Conservation (phyloP, 257 asterid genomes). For the Nyctanthes arbortristis region DNA sequence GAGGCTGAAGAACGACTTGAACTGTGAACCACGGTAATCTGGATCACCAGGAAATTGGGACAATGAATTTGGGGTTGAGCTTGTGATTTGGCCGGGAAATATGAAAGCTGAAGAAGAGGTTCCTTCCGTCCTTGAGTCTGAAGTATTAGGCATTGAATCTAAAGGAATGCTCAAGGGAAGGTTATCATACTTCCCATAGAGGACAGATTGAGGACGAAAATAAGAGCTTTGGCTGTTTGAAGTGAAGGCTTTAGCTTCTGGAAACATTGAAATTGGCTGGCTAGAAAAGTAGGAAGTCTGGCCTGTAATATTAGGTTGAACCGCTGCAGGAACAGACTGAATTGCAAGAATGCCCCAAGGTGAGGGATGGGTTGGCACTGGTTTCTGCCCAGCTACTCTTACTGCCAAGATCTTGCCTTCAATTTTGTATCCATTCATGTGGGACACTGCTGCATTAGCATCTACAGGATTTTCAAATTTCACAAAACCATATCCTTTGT, state of each 20-base stretch:
- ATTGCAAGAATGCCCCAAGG: conserved; percentile 3
- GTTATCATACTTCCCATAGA: not conserved
- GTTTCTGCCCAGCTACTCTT: conserved; percentile 32
- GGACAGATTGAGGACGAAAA: conserved; percentile 1
- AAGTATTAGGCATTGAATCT: conserved; percentile 5
- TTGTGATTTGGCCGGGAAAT: not conserved
- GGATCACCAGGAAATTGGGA: conserved; percentile 24
- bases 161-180: conserved; percentile 12
- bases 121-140: not conserved
- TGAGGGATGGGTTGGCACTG: conserved; percentile 12
- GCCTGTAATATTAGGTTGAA: conserved; percentile 12
- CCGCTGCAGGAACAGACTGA: not conserved
- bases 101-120: not conserved
- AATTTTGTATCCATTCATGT: conserved; percentile 37
- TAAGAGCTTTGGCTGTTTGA: not conserved
- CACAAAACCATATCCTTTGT: conserved; percentile 43
- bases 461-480: conserved; percentile 27
- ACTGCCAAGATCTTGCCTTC: conserved; percentile 35
- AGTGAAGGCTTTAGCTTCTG: conserved; percentile 15
- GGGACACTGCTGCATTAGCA: conserved; percentile 31
- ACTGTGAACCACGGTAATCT: conserved; percentile 15
- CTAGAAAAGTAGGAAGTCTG: conserved; percentile 6
- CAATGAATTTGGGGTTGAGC: not conserved
- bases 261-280: conserved; percentile 11
- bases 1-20: conserved; percentile 19